phyloP scores from a whole-genome alignment of 1,284 basidiomycete genomes.

The Porogramme epimiltina region DNA sequence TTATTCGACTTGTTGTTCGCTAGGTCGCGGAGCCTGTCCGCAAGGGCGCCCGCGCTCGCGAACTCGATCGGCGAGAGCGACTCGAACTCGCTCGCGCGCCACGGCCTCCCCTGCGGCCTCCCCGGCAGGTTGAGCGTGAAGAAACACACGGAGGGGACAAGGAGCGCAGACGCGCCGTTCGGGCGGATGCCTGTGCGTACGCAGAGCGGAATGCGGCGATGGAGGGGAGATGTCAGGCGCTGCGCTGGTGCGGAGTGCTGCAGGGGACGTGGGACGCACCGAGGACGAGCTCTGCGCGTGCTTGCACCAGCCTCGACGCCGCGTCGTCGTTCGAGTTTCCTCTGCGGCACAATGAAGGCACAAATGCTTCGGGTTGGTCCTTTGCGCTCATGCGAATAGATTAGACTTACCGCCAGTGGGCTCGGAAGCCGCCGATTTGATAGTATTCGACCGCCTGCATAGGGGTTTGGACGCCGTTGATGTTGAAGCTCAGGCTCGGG shows the following conservation, averaged over 20 bases:
- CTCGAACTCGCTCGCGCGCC: slow-evolving; percentile 23
- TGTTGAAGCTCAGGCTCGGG: too few species aligned
- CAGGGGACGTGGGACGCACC: slow-evolving; percentile 13
- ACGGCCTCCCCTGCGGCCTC: slow-evolving; percentile 3
- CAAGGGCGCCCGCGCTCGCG: slow-evolving; percentile 21
- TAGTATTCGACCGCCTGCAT: slow-evolving; percentile 26
- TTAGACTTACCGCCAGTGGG: slow-evolving; percentile 27
- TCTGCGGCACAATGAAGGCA: neutral
- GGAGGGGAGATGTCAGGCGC: too few species aligned
- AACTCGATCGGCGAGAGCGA: slow-evolving; percentile 39
- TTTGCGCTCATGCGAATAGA: neutral
- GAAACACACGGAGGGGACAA: slow-evolving; percentile 25
- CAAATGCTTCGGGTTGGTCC: neutral
- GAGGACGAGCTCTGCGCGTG: slow-evolving; percentile 19
- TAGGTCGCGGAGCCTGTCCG: slow-evolving; percentile 27
- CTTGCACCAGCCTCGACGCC: slow-evolving; percentile 6
- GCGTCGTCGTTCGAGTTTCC: slow-evolving; percentile 16
- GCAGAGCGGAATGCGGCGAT: too few species aligned
- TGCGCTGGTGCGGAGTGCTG: too few species aligned
- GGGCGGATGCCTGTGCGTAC: slow-evolving; percentile 35
- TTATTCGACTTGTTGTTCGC: slow-evolving; percentile 27
- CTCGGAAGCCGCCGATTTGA: slow-evolving; percentile 34
- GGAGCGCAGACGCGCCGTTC: slow-evolving; percentile 36
- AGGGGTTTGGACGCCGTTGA: neutral
- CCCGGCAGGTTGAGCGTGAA: slow-evolving; percentile 6